A percentile compares a stretch with the other conserved stretches of the same genome.
Evolutionary conservation across 805 yeast genomes (phyloP).

Genomic region (Cyberlindnera euphorbiiphila): DNA sequence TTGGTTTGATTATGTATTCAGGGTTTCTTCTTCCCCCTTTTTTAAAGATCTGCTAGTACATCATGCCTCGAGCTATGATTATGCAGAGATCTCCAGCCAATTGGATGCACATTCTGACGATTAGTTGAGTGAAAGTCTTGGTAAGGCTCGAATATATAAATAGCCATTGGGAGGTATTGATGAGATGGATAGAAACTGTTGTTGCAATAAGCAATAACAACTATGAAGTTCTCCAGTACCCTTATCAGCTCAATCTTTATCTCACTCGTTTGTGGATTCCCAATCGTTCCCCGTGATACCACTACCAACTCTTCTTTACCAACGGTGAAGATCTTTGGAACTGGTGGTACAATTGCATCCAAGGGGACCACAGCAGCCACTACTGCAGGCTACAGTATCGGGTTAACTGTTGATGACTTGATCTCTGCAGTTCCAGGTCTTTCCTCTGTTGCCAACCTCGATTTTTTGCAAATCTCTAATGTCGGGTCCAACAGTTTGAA

Average conservation of each 20-base stretch:
- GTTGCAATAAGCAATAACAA: background rate
- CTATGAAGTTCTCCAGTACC: conserved; percentile 23
- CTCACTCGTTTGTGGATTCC: conserved; percentile 13
- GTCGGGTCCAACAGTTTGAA: conserved; percentile 57
- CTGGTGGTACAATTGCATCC: conserved; percentile 60
- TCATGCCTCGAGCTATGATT: too few species aligned
- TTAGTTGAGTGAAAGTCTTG: background rate
- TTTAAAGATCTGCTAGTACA: too few species aligned
- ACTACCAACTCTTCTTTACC: conserved; percentile 20
- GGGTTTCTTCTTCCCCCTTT: too few species aligned
- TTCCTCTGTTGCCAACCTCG: conserved; percentile 48
- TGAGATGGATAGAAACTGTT: background rate
- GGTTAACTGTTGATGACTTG: conserved; percentile 48
- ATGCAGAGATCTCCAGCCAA: background rate
- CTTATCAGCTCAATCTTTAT: conserved; percentile 18
- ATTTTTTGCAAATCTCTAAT: conserved; percentile 37
- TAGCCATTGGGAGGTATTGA: too few species aligned
- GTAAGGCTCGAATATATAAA: too few species aligned
- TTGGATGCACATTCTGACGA: background rate
- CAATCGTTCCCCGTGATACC: conserved; percentile 6
- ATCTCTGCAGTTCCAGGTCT: conserved; percentile 54
- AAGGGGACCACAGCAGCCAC: conserved; percentile 44
- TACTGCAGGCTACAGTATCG: conserved; percentile 53
- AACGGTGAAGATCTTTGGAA: conserved; percentile 46
- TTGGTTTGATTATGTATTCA: too few species aligned